Conservation (phyloP, 805 yeast species). For the Monosporozyma solicola region DNA sequence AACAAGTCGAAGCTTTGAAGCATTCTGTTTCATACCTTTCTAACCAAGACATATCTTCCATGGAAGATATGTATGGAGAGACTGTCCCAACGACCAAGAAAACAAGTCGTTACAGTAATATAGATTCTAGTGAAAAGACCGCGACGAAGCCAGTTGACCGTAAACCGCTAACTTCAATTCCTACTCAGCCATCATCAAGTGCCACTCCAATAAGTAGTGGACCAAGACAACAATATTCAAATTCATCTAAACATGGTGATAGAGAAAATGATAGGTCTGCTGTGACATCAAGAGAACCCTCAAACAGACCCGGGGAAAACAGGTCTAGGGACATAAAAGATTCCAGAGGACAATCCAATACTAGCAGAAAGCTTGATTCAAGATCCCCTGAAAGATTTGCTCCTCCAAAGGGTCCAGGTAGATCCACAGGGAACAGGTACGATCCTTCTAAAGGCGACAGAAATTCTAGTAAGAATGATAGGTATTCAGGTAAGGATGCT, state of each 20-base stretch:
- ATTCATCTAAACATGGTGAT: neutral
- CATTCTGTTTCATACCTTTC: neutral
- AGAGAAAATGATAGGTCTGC: neutral
- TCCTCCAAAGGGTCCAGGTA: neutral
- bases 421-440: neutral
- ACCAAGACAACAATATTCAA: neutral
- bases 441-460: neutral
- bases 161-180: neutral
- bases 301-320: neutral
- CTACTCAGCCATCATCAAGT: neutral
- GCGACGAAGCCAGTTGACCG: neutral
- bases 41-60: neutral
- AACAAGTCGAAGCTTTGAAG: neutral
- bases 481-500: neutral
- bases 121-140: neutral
- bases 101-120: neutral
- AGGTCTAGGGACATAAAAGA: neutral
- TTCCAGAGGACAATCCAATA: neutral
- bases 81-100: neutral
- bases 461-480: neutral
- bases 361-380: neutral
- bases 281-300: slow-evolving; percentile 7
- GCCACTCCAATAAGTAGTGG: neutral
- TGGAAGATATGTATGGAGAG: slow-evolving; percentile 2
- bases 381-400: neutral